phyloP scores from a whole-genome alignment of 768 basidiomycete genomes.

The Lactarius vividus region DNA sequence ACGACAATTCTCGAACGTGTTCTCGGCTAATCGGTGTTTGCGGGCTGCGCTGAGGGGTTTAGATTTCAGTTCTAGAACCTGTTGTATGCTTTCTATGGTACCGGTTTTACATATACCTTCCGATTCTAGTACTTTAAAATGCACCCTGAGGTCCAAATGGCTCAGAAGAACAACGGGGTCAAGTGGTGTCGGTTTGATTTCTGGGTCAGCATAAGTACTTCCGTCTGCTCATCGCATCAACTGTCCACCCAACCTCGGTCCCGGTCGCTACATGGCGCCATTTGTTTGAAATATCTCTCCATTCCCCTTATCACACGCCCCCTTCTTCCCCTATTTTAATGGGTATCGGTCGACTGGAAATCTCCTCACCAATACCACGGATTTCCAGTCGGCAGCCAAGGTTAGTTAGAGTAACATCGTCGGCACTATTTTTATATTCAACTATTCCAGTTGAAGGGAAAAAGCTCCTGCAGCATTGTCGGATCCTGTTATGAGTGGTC shows the following conservation, averaged over 20 bases:
- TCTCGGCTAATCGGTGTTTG: constrained; percentile 2
- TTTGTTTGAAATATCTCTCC: constrained; percentile 6
- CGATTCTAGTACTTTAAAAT: not conserved
- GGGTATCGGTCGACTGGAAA: constrained; percentile 7
- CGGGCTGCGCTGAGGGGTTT: not conserved
- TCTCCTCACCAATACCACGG: constrained; percentile 12
- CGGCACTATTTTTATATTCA: not conserved
- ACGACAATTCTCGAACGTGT: constrained; percentile 2
- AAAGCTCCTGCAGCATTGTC: constrained; percentile 12
- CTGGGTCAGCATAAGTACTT: not conserved
- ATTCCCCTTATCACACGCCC: not conserved
- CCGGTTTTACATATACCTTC: not conserved
- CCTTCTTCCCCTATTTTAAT: not conserved
- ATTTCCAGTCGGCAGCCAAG: constrained; percentile 2
- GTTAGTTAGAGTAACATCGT: constrained; percentile 3
- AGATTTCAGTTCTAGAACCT: constrained; percentile 5
- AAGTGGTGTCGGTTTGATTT: not conserved
- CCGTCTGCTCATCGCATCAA: no score
- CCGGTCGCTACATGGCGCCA: constrained; percentile 5
- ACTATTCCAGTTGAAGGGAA: constrained; percentile 21
- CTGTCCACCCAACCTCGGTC: not conserved
- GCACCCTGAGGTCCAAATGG: not conserved
- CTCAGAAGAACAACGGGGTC: not conserved
- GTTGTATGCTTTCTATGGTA: not conserved
- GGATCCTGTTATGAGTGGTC: constrained; percentile 3